Percentiles rank a stretch among this genome's conserved stretches.
Conservation (phyloP, 768 basidiomycete species). For the Plicaturopsis crispa region DNA sequence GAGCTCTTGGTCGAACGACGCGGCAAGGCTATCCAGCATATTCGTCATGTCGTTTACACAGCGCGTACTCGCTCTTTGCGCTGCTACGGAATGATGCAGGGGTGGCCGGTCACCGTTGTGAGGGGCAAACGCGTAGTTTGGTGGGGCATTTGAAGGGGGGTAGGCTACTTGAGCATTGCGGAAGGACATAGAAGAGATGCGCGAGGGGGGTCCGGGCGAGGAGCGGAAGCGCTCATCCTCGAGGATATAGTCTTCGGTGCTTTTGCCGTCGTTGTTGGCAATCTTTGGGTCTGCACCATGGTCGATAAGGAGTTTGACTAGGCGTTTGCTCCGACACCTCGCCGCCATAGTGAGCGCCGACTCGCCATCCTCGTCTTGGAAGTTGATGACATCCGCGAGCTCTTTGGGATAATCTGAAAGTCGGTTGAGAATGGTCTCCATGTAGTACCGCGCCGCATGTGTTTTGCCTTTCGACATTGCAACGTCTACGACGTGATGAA, state of each 20-base stretch:
- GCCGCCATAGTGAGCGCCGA: constrained; percentile 96
- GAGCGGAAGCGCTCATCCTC: constrained; percentile 97
- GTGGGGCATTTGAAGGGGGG: constrained; percentile 34
- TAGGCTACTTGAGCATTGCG: constrained; percentile 61
- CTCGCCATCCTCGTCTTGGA: constrained; percentile 98
- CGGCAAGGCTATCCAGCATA: constrained; percentile 83
- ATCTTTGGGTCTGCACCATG: constrained; percentile 96
- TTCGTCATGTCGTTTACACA: constrained; percentile 79
- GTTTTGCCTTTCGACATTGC: constrained; percentile 97
- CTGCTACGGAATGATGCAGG: constrained; percentile 79
- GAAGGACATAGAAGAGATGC: constrained; percentile 60
- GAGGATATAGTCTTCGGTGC: constrained; percentile 96
- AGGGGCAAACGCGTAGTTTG: constrained; percentile 36
- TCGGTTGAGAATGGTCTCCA: constrained; percentile 89
- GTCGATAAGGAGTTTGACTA: constrained; percentile 93
- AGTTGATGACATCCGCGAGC: constrained; percentile 96
- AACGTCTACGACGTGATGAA: constrained; percentile 96
- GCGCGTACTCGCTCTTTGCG: constrained; percentile 78
- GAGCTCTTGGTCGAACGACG: constrained; percentile 88
- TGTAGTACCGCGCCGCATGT: constrained; percentile 96
- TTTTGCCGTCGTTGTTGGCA: constrained; percentile 90
- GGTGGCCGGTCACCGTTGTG: constrained; percentile 59
- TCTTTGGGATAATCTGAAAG: constrained; percentile 93
- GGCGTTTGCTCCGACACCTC: constrained; percentile 87
- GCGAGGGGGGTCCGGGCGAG: constrained; percentile 74